phyloP scores from a whole-genome alignment of 164 flowering plant genomes.

The Dillenia turbinata region DNA sequence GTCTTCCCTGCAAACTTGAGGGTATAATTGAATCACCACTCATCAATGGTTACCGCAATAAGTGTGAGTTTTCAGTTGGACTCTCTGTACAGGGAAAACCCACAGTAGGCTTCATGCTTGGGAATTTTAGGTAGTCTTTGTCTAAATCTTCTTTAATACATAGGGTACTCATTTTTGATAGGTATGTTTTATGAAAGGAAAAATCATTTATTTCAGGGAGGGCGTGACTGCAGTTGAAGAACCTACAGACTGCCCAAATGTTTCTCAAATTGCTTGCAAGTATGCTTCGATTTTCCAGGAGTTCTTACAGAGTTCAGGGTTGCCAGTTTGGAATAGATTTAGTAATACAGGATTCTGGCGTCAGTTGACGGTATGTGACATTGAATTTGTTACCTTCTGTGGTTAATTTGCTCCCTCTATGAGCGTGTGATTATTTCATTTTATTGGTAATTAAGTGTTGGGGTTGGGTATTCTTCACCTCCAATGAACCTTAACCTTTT shows the following conservation, averaged over 20 bases:
- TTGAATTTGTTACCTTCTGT: background rate
- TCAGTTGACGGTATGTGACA: slow-evolving; percentile 65
- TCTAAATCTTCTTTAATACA: slow-evolving; percentile 4
- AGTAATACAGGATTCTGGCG: slow-evolving; percentile 94
- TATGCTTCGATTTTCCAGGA: slow-evolving; percentile 81
- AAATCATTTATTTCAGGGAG: slow-evolving; percentile 49
- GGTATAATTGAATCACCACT: slow-evolving; percentile 87
- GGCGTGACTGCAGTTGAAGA: slow-evolving; percentile 92
- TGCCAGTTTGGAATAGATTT: slow-evolving; percentile 88
- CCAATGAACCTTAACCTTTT: too few relatives aligned
- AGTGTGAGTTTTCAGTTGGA: slow-evolving; percentile 95
- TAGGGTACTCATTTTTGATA: too few relatives aligned
- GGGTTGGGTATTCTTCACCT: too few relatives aligned
- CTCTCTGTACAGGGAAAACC: slow-evolving; percentile 65
- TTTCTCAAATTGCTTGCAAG: slow-evolving; percentile 64
- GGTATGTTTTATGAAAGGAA: background rate
- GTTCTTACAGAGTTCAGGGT: slow-evolving; percentile 54
- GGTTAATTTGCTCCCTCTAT: background rate
- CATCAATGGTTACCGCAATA: slow-evolving; percentile 85
- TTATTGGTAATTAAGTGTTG: too few relatives aligned
- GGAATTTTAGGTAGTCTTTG: slow-evolving; percentile 75
- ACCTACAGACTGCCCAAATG: slow-evolving; percentile 81
- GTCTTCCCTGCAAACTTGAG: slow-evolving; percentile 84
- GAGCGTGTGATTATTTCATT: too few relatives aligned
- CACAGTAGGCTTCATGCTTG: slow-evolving; percentile 91